Conservation (phyloP, 352 stramenopile genomes). For the Globisporangium mamillatum region DNA sequence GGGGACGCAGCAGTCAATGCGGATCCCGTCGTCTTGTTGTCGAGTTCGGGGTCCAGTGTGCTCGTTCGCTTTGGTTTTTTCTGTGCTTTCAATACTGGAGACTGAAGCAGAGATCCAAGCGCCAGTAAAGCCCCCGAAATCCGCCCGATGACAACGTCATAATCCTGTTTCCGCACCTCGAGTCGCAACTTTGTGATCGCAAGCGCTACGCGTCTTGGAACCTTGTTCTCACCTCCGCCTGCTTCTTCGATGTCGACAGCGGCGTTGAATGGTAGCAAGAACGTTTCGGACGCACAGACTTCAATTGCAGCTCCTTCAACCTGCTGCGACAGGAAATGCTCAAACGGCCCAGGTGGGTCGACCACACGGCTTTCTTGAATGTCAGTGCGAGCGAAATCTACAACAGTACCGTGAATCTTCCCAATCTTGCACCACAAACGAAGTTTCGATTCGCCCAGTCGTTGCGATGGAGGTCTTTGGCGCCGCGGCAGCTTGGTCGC, state of each 20-base stretch:
- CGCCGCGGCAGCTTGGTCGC: slow-evolving; percentile 55
- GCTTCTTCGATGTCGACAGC: slow-evolving; percentile 36
- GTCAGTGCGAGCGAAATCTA: slow-evolving; percentile 19
- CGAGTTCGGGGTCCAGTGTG: neutral
- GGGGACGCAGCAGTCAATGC: neutral
- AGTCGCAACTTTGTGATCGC: slow-evolving; percentile 31
- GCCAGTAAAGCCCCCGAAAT: neutral
- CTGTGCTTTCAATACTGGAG: neutral
- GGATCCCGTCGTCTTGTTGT: neutral
- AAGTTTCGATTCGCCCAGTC: slow-evolving; percentile 39
- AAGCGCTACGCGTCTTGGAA: slow-evolving; percentile 23
- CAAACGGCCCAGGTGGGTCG: slow-evolving; percentile 26
- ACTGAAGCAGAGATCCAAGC: slow-evolving; percentile 3
- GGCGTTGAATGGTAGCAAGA: slow-evolving; percentile 53
- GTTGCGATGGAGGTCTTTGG: slow-evolving; percentile 39
- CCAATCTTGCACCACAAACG: slow-evolving; percentile 40
- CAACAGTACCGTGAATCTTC: slow-evolving; percentile 46
- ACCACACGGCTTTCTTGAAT: neutral
- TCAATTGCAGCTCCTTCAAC: slow-evolving; percentile 11
- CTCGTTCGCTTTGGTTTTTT: neutral
- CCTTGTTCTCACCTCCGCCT: slow-evolving; percentile 2
- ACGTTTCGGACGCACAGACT: slow-evolving; percentile 27
- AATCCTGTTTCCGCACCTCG: slow-evolving; percentile 27
- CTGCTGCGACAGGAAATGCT: slow-evolving; percentile 26
- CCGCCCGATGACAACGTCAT: slow-evolving; percentile 21